Evolutionary conservation across 176 grass and related monocot species (phyloP).

Genomic region (Bonia amplexicaulis): DNA sequence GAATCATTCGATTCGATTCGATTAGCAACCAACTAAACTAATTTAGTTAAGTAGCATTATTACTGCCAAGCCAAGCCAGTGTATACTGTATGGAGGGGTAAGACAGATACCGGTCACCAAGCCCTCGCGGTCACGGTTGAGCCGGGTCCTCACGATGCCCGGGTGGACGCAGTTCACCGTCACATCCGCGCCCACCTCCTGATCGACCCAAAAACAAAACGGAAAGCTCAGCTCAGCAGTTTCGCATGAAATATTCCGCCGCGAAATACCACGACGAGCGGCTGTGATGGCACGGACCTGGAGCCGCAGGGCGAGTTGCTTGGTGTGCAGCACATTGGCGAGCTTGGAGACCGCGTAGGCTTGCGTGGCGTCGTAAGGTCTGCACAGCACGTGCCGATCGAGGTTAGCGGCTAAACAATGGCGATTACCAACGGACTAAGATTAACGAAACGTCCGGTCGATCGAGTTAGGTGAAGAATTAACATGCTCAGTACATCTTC

Average conservation of each 20-base stretch:
- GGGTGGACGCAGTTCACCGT: slow-evolving; percentile 93
- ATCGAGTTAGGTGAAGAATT: background rate
- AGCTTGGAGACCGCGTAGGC: slow-evolving; percentile 92
- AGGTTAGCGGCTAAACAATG: background rate
- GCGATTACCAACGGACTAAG: background rate
- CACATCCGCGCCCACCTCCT: slow-evolving; percentile 74
- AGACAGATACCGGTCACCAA: slow-evolving; percentile 78
- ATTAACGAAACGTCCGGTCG: background rate
- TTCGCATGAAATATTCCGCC: no score
- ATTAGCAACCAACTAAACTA: no score
- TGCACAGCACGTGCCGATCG: background rate
- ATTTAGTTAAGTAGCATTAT: no score
- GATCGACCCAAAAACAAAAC: background rate
- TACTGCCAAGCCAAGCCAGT: no score
- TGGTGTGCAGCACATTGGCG: slow-evolving; percentile 79
- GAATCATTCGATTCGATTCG: background rate
- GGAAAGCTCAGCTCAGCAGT: background rate
- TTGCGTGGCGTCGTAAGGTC: slow-evolving; percentile 81
- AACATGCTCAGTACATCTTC: slow-evolving; percentile 60
- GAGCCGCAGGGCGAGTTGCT: slow-evolving; percentile 57
- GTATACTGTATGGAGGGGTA: no score
- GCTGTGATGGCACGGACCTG: slow-evolving; percentile 24
- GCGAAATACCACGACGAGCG: background rate
- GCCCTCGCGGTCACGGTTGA: slow-evolving; percentile 89
- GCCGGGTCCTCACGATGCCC: slow-evolving; percentile 85